phyloP scores from a whole-genome alignment of 2,329 filamentous ascomycete genomes.

The Biscogniauxia sp. region DNA sequence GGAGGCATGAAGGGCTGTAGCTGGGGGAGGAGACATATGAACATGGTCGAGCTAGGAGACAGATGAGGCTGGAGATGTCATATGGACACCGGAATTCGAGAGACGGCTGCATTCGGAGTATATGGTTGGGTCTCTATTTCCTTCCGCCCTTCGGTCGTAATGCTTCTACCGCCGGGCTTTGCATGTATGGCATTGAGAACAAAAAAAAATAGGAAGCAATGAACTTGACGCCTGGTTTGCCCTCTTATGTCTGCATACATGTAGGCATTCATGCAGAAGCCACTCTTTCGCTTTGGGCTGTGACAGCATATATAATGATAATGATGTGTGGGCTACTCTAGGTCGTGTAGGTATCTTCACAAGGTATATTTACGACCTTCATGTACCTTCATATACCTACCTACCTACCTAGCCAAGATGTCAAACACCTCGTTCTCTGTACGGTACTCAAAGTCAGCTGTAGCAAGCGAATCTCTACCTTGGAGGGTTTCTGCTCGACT shows the following conservation, averaged over 20 bases:
- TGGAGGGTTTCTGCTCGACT: too few species aligned
- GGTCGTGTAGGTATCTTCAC: too few species aligned
- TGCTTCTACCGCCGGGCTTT: constrained; percentile 32
- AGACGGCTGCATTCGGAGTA: constrained; percentile 43
- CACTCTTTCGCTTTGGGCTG: too few species aligned
- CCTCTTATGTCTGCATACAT: neutral
- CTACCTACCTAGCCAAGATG: too few species aligned
- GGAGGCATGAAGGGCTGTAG: constrained; percentile 45
- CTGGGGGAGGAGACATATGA: constrained; percentile 26
- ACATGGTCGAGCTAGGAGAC: constrained; percentile 24
- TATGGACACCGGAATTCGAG: constrained; percentile 31
- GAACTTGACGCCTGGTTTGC: constrained; percentile 36
- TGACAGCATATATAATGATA: too few species aligned
- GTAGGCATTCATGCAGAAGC: too few species aligned
- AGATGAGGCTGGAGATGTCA: constrained; percentile 26
- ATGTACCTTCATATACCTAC: too few species aligned
- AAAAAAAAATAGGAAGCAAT: constrained; percentile 43
- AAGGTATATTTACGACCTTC: too few species aligned
- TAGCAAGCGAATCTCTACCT: too few species aligned
- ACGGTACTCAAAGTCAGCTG: too few species aligned
- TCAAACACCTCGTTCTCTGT: too few species aligned
- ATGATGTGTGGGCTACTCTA: too few species aligned
- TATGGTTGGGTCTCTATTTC: constrained; percentile 49
- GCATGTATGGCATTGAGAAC: constrained; percentile 57
- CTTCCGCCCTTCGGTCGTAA: constrained; percentile 32